Base-by-base conservation (phyloP, 2,329 filamentous ascomycete species). In the Aureobasidium pullulans region DNA sequence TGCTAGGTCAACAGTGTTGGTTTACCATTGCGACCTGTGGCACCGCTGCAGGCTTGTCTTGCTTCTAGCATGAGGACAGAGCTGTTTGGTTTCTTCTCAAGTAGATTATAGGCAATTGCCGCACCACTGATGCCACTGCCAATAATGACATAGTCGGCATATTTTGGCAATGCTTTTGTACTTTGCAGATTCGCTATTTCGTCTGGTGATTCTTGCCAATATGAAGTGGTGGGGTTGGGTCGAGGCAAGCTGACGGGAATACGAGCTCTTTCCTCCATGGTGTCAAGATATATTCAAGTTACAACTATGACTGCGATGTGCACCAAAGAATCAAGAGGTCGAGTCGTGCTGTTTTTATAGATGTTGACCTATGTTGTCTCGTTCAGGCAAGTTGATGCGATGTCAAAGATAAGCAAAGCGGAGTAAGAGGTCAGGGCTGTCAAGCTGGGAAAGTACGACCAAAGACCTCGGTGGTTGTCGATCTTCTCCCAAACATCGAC, bases 121-220 rank as follows among this genome's bases (percentile, higher is more conserved):
- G 72, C 66, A 31, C 74, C 73, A 15, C 71, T 73, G 36, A 76
- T 75, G 16, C 74, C 74, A 29, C 71, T 72, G 19, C 74, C 74
- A 31, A 76, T 70, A 19, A 76, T 68, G 1, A 70, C 61, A 59
- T 70, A 70, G 56, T 75, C 70, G 54, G 71, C 73, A 8, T 58
- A 60, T 13, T 57, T 5, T 7, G 69, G 66, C 4, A 67, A 60
- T 0, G 61, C 43, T 8, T 67, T 60, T 1, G 67, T 66, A 34
- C 65, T 66, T 15, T 68, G 65, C 8, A 67, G 60, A 44, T 71
- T 68, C 11, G 73, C 70, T 23, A 76, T 68, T 1, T 69, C 66
- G 0, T 69, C 71, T 60, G 71, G 71, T 11, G 74, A 71, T 1
- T 65, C 63, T 49, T 76, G 74, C 74, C 74, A 76, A 64, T 76